Conservation (phyloP, 2,329 filamentous ascomycete species). For the Colletotrichum sansevieriae region DNA sequence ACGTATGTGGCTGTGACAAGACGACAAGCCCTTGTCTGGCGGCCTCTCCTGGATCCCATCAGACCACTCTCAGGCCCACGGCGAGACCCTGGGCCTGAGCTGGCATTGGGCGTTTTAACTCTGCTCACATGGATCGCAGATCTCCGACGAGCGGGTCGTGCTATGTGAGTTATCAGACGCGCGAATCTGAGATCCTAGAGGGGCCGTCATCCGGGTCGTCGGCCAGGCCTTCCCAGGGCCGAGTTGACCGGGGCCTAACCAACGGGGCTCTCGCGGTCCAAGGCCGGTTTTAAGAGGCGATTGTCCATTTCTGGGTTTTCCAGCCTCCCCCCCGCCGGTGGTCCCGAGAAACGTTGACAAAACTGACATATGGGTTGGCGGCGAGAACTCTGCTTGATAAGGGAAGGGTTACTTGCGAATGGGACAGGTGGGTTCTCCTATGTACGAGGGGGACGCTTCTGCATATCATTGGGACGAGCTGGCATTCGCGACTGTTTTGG, state of each 20-base stretch:
- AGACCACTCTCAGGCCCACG: not conserved
- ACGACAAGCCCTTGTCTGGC: not conserved
- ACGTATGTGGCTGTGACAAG: constrained; percentile 1
- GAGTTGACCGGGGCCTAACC: not conserved
- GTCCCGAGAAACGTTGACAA: constrained; percentile 8
- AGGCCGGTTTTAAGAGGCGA: constrained; percentile 22
- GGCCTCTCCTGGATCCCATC: constrained; percentile 1
- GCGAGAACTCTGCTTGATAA: constrained; percentile 12
- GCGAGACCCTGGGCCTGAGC: not conserved
- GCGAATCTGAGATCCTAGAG: constrained; percentile 8
- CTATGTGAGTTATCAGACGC: constrained; percentile 22
- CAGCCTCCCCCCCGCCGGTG: not conserved
- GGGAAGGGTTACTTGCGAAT: constrained; percentile 15
- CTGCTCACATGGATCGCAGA: constrained; percentile 3
- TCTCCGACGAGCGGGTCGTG: constrained; percentile 10
- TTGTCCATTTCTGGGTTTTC: not conserved
- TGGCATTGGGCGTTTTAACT: too few species aligned
- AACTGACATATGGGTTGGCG: not conserved
- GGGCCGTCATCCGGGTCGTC: constrained; percentile 1
- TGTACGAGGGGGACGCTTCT: too few species aligned
- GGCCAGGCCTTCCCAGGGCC: constrained; percentile 3
- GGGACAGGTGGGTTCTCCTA: too few species aligned
- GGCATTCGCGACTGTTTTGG: too few species aligned
- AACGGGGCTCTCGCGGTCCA: not conserved
- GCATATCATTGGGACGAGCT: too few species aligned